A percentile compares a stretch with the other conserved stretches of the same genome.
Conservation (phyloP, 345 rosid genomes). For the Salix suchowensis region DNA sequence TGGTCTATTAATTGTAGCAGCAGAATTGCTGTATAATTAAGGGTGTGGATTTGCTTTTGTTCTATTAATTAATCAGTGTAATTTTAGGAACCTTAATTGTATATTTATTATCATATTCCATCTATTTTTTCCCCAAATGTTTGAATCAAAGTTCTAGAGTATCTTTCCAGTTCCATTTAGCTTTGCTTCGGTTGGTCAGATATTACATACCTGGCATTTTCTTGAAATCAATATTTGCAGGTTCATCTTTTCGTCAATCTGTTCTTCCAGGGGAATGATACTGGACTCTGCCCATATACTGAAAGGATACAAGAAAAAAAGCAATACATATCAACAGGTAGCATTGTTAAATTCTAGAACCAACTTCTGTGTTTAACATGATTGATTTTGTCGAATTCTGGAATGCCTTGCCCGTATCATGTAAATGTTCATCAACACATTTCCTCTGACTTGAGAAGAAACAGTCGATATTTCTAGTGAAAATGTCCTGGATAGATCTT, state of each 20-base stretch:
- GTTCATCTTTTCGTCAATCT: no score
- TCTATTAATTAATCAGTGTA: constrained; percentile 17
- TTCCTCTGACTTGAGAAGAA: no score
- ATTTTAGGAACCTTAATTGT: constrained; percentile 12
- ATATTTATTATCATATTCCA: constrained; percentile 3
- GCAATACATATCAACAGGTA: no score
- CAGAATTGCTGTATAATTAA: constrained; percentile 28
- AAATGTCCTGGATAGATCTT: no score
- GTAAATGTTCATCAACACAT: no score
- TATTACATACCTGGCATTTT: not conserved
- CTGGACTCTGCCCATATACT: not conserved
- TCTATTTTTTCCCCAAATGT: not conserved
- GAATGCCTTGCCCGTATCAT: no score
- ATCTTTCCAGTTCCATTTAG: not conserved
- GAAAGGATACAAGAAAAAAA: no score
- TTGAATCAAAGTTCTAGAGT: not conserved
- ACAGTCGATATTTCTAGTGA: no score
- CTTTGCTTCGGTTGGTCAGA: not conserved
- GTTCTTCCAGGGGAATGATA: not conserved
- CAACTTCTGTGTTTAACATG: no score
- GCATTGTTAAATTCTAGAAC: no score
- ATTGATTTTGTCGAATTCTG: no score
- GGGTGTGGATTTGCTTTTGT: constrained; percentile 10
- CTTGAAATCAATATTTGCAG: not conserved
- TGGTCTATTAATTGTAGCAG: constrained; percentile 19